Evolutionary conservation across 2,329 filamentous ascomycete genomes (phyloP).

Genomic region (Mariannaea sp.): DNA sequence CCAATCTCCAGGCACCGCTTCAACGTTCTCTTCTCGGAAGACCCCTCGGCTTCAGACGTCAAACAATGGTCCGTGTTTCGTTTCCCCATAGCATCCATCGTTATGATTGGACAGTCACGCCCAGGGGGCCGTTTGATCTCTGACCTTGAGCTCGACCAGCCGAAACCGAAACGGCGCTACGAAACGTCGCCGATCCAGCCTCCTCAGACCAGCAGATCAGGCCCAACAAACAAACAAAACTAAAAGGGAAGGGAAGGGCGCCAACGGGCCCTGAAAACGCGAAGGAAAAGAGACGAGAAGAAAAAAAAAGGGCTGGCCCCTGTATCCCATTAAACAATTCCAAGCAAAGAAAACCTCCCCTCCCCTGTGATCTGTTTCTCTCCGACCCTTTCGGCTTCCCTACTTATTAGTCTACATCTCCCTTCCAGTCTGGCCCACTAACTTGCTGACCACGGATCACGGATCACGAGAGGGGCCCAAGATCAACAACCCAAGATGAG

Average conservation of each 20-base stretch:
- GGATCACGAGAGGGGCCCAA: too few species aligned
- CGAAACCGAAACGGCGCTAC: constrained; percentile 20
- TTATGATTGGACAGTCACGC: constrained; percentile 5
- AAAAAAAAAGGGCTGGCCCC: background rate
- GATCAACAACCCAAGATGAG: too few species aligned
- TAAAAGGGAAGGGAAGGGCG: background rate
- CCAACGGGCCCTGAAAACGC: too few species aligned
- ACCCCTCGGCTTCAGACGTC: constrained; percentile 18
- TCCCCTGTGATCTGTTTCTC: background rate
- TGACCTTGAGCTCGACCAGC: constrained; percentile 8
- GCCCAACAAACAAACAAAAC: background rate
- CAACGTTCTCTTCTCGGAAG: background rate
- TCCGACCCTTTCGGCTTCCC: background rate
- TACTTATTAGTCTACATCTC: background rate
- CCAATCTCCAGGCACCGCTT: background rate
- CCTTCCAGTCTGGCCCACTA: background rate
- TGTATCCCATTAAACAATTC: background rate
- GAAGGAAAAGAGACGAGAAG: too few species aligned
- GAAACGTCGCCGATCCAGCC: constrained; percentile 18
- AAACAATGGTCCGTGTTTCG: constrained; percentile 23
- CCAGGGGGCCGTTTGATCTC: constrained; percentile 10
- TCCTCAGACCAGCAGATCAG: constrained; percentile 8
- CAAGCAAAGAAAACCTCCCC: background rate
- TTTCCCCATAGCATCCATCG: constrained; percentile 4
- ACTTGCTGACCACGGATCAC: background rate